Evolutionary conservation across 139 green algal species (phyloP).

Genomic region (Micractinium conductrix): DNA sequence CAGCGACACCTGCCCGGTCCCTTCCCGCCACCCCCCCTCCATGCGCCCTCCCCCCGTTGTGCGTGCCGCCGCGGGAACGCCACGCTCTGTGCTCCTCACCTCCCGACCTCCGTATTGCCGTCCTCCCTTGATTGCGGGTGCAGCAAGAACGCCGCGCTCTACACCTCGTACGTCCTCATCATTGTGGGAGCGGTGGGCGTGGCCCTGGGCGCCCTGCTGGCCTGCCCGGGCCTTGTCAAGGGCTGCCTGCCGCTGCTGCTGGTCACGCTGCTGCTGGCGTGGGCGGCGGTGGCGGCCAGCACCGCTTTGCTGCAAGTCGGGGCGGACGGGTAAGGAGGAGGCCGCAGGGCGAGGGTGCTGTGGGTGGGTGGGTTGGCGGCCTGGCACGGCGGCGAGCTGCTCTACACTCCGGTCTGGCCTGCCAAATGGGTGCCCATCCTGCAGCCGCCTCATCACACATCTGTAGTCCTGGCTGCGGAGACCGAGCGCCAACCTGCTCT

Average conservation of each 20-base stretch:
- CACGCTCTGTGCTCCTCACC: not conserved
- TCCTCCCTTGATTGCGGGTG: not conserved
- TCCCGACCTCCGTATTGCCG: not conserved
- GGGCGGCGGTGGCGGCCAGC: not conserved
- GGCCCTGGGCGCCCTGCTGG: not conserved
- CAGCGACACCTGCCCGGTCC: too few relatives aligned
- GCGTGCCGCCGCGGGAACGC: not conserved
- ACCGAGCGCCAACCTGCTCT: too few relatives aligned
- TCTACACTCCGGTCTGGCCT: too few relatives aligned
- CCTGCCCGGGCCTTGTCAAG: constrained; percentile 4
- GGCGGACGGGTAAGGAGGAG: constrained; percentile 5
- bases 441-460: too few relatives aligned
- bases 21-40: too few relatives aligned
- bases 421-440: too few relatives aligned
- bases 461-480: too few relatives aligned
- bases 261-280: constrained; percentile 2
- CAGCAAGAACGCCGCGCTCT: constrained; percentile 13
- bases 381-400: too few relatives aligned
- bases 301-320: constrained; percentile 2
- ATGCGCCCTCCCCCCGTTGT: not conserved
- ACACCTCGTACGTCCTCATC: not conserved
- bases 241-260: not conserved
- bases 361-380: not conserved
- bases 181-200: not conserved
- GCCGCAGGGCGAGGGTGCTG: too few relatives aligned